Percentiles rank a stretch among this genome's conserved stretches.
These are phyloP conservation scores for Astathelohania contejeani DNA, from an alignment of 371 early-diverging fungal genomes.

Conservation along the genomic window DNA sequence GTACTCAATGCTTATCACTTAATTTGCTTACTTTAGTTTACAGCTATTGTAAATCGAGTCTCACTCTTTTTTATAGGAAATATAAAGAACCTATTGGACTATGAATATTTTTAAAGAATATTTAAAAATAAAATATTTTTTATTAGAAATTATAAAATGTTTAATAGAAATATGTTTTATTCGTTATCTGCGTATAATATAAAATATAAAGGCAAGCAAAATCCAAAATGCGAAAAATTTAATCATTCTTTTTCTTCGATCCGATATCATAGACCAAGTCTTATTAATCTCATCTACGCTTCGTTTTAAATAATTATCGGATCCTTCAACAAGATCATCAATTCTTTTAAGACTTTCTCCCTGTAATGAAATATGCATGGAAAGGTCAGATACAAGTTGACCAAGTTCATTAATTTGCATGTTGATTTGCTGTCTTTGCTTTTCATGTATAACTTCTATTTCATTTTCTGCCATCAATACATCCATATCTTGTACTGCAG, in stretches of 20 bases:
- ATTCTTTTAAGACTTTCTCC: slow-evolving; percentile 49
- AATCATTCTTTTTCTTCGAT: slow-evolving; percentile 26
- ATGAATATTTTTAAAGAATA: too few relatives aligned
- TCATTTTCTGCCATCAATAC: slow-evolving; percentile 16
- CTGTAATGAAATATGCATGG: slow-evolving; percentile 50
- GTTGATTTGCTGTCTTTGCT: slow-evolving; percentile 38
- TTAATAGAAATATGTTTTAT: too few relatives aligned
- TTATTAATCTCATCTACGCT: slow-evolving; percentile 25
- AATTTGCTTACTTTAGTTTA: too few relatives aligned
- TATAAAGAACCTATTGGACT: too few relatives aligned
- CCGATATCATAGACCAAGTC: slow-evolving; percentile 20
- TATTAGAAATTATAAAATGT: too few relatives aligned
- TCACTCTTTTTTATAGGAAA: too few relatives aligned
- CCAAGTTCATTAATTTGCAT: slow-evolving; percentile 52
- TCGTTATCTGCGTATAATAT: too few relatives aligned
- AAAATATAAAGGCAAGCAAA: slow-evolving; percentile 28
- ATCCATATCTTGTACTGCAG: too few relatives aligned
- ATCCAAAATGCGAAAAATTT: slow-evolving; percentile 44
- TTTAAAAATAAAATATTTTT: too few relatives aligned
- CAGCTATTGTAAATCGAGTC: too few relatives aligned
- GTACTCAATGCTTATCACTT: too few relatives aligned
- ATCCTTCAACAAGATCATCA: slow-evolving; percentile 38
- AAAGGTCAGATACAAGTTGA: slow-evolving; percentile 49
- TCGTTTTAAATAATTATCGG: slow-evolving; percentile 18
- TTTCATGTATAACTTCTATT: slow-evolving; percentile 14